These are phyloP conservation scores for Xylariomycetidae sp. DNA, from an alignment of 2,329 filamentous ascomycete species.

Conservation along the genomic window DNA sequence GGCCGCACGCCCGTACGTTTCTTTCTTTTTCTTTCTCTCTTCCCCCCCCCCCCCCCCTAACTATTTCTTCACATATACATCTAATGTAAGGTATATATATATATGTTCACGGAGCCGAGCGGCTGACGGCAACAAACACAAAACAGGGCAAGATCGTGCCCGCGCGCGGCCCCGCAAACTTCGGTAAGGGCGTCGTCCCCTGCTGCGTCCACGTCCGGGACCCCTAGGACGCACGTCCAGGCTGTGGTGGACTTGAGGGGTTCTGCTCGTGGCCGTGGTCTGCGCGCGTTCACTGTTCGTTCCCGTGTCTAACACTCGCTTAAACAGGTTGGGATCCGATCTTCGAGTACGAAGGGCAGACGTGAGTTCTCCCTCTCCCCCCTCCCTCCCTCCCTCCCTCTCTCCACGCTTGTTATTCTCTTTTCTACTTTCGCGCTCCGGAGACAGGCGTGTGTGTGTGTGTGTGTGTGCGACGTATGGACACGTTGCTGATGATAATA, in stretches of 20 bases:
- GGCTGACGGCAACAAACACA: neutral
- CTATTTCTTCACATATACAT: neutral
- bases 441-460: too few species aligned
- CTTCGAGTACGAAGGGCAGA: constrained; percentile 89
- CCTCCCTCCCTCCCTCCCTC: neutral
- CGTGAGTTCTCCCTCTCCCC: constrained; percentile 39
- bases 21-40: neutral
- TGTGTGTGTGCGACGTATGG: too few species aligned
- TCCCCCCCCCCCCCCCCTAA: neutral
- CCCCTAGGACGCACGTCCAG: too few species aligned
- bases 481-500: neutral
- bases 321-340: constrained; percentile 84
- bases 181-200: too few species aligned
- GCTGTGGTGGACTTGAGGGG: too few species aligned
- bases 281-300: neutral
- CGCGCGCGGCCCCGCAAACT: constrained; percentile 70
- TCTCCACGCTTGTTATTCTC: neutral
- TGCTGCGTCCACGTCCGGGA: too few species aligned
- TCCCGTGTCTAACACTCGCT: neutral
- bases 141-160: constrained; percentile 70
- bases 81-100: too few species aligned
- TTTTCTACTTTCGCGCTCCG: neutral
- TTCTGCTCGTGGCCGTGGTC: too few species aligned
- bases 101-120: neutral
- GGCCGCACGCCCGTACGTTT: constrained; percentile 67